A percentile compares a stretch with the other conserved stretches of the same genome.
Conservation (phyloP, 441 rosid genomes). For the Adansonia rubrostipa region DNA sequence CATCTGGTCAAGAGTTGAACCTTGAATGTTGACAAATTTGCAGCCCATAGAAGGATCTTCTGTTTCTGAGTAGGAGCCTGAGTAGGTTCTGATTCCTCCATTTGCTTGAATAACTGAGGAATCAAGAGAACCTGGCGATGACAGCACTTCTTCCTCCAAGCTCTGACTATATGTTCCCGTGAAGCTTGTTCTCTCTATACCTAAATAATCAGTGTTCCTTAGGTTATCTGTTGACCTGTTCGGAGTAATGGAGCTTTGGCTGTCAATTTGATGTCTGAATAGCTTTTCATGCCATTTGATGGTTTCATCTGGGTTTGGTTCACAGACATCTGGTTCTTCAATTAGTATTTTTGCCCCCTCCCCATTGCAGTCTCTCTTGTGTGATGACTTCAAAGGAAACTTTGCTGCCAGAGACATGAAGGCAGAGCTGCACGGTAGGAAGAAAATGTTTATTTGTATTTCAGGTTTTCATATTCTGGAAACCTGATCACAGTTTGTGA, state of each 20-base stretch:
- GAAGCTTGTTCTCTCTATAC: constrained; percentile 48
- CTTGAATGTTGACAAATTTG: constrained; percentile 40
- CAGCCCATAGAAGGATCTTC: constrained; percentile 50
- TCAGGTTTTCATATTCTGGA: constrained; percentile 18
- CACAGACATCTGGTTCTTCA: constrained; percentile 71
- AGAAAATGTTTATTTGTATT: constrained; percentile 27
- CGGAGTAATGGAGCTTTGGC: constrained; percentile 45
- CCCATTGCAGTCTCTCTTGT: constrained; percentile 35
- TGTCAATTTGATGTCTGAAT: constrained; percentile 36
- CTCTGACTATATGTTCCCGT: constrained; percentile 49
- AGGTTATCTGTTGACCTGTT: constrained; percentile 44
- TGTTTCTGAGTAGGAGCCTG: constrained; percentile 62
- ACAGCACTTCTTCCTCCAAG: constrained; percentile 68
- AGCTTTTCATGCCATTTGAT: constrained; percentile 51
- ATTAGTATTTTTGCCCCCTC: constrained; percentile 41
- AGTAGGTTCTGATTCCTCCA: constrained; percentile 54
- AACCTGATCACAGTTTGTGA: constrained; percentile 27
- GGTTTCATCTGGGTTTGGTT: constrained; percentile 41
- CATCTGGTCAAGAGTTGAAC: constrained; percentile 38
- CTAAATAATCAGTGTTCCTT: constrained; percentile 43
- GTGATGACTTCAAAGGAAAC: constrained; percentile 66
- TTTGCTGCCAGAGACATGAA: constrained; percentile 88
- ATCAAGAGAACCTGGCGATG: constrained; percentile 66
- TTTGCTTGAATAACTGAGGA: constrained; percentile 50
- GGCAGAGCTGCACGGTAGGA: constrained; percentile 77